phyloP scores from a whole-genome alignment of 345 rosid species.

The Syzygium aromaticum region DNA sequence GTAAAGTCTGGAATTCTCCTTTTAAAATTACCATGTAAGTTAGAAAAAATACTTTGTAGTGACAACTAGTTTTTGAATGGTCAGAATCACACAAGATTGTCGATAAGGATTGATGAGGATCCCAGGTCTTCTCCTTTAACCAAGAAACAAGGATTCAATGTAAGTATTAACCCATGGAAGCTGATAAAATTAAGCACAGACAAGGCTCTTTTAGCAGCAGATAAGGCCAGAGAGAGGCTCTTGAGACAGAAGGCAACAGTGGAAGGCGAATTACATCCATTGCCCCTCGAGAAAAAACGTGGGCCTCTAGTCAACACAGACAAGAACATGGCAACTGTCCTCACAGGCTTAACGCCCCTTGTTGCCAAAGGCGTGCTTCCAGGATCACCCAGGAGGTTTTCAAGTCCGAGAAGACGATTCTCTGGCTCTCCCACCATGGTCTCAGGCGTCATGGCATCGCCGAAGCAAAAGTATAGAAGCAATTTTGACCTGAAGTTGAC shows the following conservation, averaged over 20 bases:
- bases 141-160: constrained; percentile 66
- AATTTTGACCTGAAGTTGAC: constrained; percentile 83
- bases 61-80: background rate
- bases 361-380: constrained; percentile 34
- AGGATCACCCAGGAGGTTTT: constrained; percentile 55
- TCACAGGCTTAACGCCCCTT: constrained; percentile 35
- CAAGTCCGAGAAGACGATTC: constrained; percentile 86
- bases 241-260: constrained; percentile 32
- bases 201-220: constrained; percentile 84
- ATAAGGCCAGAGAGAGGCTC: constrained; percentile 77
- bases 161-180: constrained; percentile 85
- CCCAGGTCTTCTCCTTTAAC: constrained; percentile 37
- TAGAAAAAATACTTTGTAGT: background rate
- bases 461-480: constrained; percentile 64
- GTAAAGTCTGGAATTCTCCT: constrained; percentile 14
- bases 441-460: constrained; percentile 43
- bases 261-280: constrained; percentile 53
- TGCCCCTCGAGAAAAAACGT: constrained; percentile 68
- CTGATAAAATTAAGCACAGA: constrained; percentile 73
- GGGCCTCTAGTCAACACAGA: constrained; percentile 58
- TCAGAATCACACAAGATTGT: constrained; percentile 54
- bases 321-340: constrained; percentile 15
- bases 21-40: background rate
- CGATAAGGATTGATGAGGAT: constrained; percentile 63
- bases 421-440: constrained; percentile 51